Percentiles rank a stretch among this genome's conserved stretches.
Conservation (phyloP, 352 stramenopile genomes). For the Pythium aristosporum region DNA sequence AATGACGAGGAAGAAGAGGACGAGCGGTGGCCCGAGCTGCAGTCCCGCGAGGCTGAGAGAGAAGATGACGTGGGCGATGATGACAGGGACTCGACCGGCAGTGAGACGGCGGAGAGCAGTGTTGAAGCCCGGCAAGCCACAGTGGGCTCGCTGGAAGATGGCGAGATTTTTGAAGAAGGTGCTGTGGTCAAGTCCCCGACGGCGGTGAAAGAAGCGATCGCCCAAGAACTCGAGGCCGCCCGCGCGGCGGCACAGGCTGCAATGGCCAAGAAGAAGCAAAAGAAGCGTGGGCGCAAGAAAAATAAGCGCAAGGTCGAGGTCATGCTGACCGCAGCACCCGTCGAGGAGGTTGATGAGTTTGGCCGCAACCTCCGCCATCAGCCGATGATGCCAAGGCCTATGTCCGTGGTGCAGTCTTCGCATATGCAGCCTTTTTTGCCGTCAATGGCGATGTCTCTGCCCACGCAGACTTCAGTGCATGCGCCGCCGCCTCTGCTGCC, state of each 20-base stretch:
- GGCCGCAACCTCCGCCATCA: conserved; percentile 15
- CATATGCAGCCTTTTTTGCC: neutral
- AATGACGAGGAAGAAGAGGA: conserved; percentile 13
- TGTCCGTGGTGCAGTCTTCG: neutral
- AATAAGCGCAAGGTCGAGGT: conserved; percentile 66
- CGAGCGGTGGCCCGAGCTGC: conserved; percentile 43
- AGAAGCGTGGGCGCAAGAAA: conserved; percentile 80
- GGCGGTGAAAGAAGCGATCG: conserved; percentile 43
- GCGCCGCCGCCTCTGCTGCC: conserved; percentile 12
- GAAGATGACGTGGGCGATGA: conserved; percentile 2
- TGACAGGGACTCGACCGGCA: conserved; percentile 5
- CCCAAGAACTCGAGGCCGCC: conserved; percentile 27
- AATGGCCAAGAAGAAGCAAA: conserved; percentile 52
- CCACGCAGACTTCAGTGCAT: conserved; percentile 2
- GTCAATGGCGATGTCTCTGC: neutral
- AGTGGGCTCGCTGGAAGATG: conserved; percentile 47
- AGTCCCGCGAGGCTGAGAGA: neutral
- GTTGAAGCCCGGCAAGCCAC: neutral
- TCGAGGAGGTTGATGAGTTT: conserved; percentile 13
- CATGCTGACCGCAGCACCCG: conserved; percentile 31
- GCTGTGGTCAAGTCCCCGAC: conserved; percentile 32
- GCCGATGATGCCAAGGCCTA: neutral
- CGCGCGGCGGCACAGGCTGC: neutral
- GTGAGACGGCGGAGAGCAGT: conserved; percentile 2
- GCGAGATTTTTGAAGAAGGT: conserved; percentile 75